phyloP scores from a whole-genome alignment of 441 rosid species.

The Iberis amara region DNA sequence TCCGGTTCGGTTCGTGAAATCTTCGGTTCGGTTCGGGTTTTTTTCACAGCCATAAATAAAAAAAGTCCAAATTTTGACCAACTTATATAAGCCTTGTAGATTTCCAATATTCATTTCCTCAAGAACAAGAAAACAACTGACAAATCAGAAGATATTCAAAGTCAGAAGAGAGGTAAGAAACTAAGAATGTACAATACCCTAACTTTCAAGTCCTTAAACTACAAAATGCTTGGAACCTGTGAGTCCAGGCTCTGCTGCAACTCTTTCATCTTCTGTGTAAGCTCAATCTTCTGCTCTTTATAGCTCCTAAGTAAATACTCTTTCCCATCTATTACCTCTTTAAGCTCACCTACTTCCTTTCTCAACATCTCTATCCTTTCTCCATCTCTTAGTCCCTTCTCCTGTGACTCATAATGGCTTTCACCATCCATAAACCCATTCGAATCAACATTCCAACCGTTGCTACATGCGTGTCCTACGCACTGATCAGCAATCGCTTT shows the following conservation, averaged over 20 bases:
- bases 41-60: too few species aligned
- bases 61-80: too few species aligned
- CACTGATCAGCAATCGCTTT: constrained; percentile 75
- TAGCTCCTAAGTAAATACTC: constrained; percentile 73
- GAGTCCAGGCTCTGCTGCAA: constrained; percentile 85
- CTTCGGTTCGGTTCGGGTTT: too few species aligned
- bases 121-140: too few species aligned
- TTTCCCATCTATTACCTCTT: constrained; percentile 87
- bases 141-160: too few species aligned
- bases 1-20: too few species aligned
- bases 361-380: constrained; percentile 70
- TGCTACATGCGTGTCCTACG: constrained; percentile 37
- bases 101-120: too few species aligned
- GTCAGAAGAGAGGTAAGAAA: neutral
- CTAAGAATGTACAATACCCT: constrained; percentile 62
- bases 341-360: constrained; percentile 80
- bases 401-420: constrained; percentile 36
- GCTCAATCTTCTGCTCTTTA: constrained; percentile 87
- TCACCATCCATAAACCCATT: constrained; percentile 44
- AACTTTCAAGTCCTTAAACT: constrained; percentile 33
- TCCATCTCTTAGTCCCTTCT: constrained; percentile 43
- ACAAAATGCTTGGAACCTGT: constrained; percentile 85
- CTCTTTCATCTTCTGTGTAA: constrained; percentile 70
- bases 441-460: constrained; percentile 52
- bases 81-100: too few species aligned